A percentile compares a stretch with the other conserved stretches of the same genome.
Conservation (phyloP, 108 stramenopile genomes). For the Cafeteria roenbergensis region DNA sequence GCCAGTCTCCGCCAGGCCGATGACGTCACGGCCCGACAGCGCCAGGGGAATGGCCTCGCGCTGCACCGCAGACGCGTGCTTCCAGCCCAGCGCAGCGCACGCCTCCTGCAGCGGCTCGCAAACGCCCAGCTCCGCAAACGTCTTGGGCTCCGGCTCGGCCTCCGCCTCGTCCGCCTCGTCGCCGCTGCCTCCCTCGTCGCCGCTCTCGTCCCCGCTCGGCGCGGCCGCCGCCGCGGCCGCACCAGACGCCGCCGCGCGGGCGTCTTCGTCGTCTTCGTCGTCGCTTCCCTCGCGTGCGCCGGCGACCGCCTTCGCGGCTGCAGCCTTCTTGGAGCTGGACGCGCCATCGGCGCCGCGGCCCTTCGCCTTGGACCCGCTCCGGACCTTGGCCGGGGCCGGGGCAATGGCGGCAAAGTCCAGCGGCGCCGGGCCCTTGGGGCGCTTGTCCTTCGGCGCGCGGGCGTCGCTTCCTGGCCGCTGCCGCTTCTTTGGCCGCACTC, state of each 20-base stretch:
- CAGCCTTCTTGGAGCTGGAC: too few relatives aligned
- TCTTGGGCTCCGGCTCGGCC: constrained; percentile 38
- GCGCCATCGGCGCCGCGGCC: too few relatives aligned
- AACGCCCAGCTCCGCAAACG: constrained; percentile 71
- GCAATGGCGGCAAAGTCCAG: too few relatives aligned
- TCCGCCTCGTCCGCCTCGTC: constrained; percentile 9
- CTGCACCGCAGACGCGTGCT: constrained; percentile 79
- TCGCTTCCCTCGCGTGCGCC: too few relatives aligned
- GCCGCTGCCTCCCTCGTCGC: not conserved
- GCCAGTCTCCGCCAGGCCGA: constrained; percentile 80
- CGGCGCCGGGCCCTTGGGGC: too few relatives aligned
- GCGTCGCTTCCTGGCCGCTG: too few relatives aligned
- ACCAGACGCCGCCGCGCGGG: not conserved
- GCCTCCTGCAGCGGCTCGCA: constrained; percentile 63
- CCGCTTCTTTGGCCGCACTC: too few relatives aligned
- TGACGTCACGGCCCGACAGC: constrained; percentile 64
- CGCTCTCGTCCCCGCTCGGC: not conserved
- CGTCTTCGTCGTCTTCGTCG: not conserved
- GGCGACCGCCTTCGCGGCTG: too few relatives aligned
- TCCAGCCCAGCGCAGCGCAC: constrained; percentile 69
- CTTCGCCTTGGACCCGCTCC: too few relatives aligned
- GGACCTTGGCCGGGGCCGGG: too few relatives aligned
- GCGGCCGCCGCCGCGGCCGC: not conserved
- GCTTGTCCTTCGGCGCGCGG: too few relatives aligned
- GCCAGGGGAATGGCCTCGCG: constrained; percentile 68